phyloP scores from a whole-genome alignment of 148 eudicot genomes.

The Heliosperma pusillum region DNA sequence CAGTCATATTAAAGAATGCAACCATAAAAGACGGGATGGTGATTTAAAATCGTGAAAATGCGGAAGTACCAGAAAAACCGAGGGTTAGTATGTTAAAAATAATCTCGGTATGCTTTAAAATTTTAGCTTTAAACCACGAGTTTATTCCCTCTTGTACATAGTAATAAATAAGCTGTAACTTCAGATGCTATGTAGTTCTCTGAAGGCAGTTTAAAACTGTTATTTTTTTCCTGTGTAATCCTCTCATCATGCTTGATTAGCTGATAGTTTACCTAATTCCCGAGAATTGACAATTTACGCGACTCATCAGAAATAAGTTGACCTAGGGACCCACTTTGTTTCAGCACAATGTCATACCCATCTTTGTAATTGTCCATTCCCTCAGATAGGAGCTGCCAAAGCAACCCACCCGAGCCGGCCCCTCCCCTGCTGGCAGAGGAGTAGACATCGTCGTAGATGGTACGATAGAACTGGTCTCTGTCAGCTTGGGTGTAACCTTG shows the following conservation, averaged over 20 bases:
- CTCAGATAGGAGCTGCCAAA: conserved; percentile 58
- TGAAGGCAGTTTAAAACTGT: background rate
- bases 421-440: conserved; percentile 49
- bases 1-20: conserved; percentile 72
- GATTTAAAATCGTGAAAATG: conserved; percentile 33
- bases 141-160: background rate
- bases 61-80: background rate
- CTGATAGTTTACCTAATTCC: background rate
- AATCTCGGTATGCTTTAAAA: conserved; percentile 11
- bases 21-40: conserved; percentile 72
- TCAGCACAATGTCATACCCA: conserved; percentile 51
- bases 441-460: conserved; percentile 39
- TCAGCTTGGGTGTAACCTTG: conserved; percentile 28
- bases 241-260: background rate
- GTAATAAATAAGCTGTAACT: background rate
- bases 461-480: conserved; percentile 38
- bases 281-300: conserved; percentile 26
- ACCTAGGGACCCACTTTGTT: conserved; percentile 35
- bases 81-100: conserved; percentile 3
- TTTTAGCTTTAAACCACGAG: background rate
- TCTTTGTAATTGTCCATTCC: conserved; percentile 49
- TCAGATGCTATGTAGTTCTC: background rate
- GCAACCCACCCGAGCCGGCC: conserved; percentile 57
- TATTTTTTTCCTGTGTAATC: background rate
- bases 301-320: conserved; percentile 37